A percentile compares a stretch with the other conserved stretches of the same genome.
phyloP scores from a whole-genome alignment of 345 rosid genomes.

The Clarkia xantiana region DNA sequence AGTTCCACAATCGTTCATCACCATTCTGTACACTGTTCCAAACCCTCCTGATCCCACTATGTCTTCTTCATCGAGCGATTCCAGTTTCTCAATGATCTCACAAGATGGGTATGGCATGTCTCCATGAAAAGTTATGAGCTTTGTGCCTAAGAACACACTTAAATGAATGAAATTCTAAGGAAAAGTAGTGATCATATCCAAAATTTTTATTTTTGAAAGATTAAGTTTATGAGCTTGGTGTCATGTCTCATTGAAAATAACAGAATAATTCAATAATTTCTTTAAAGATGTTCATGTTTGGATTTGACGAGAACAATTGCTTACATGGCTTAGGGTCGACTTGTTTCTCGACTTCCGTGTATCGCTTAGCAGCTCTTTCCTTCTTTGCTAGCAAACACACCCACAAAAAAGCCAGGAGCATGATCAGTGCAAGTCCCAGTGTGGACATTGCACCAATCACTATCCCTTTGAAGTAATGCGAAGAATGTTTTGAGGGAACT shows the following conservation, averaged over 20 bases:
- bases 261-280: no score
- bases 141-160: conserved; percentile 29
- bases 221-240: no score
- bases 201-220: no score
- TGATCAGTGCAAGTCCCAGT: conserved; percentile 50
- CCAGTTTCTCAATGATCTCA: conserved; percentile 85
- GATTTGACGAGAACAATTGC: conserved; percentile 6
- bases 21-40: conserved; percentile 93
- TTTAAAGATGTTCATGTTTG: not conserved
- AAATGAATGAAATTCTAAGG: not conserved
- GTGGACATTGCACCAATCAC: conserved; percentile 74
- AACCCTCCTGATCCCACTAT: conserved; percentile 95
- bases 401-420: conserved; percentile 65
- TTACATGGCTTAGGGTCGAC: conserved; percentile 49
- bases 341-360: conserved; percentile 88
- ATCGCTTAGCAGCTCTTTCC: conserved; percentile 77
- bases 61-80: conserved; percentile 87
- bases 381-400: conserved; percentile 65
- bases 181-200: not conserved
- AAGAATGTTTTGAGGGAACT: conserved; percentile 62
- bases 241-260: no score
- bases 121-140: conserved; percentile 89
- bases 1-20: conserved; percentile 93
- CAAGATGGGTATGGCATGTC: conserved; percentile 83
- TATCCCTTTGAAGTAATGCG: conserved; percentile 73